Percentiles rank a stretch among this genome's conserved stretches.
Evolutionary conservation across 345 rosid genomes (phyloP).

Genomic region (Orychophragmus violaceus): DNA sequence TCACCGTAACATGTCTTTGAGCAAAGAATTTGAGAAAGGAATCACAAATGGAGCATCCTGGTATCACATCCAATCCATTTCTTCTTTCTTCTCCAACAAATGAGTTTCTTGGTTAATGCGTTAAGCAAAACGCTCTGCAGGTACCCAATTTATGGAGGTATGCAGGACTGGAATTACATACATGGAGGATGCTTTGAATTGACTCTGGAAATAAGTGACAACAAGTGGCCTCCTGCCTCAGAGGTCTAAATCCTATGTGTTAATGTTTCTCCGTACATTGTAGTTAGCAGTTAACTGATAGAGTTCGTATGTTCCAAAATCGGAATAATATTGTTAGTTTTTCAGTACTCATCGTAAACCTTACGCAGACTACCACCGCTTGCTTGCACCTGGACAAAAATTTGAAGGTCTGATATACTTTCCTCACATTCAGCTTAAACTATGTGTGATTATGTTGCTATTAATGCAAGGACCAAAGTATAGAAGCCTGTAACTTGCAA

Average conservation of each 20-base stretch:
- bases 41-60: conserved; percentile 94
- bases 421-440: background rate
- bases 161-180: conserved; percentile 99
- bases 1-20: conserved; percentile 87
- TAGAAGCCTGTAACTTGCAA: background rate
- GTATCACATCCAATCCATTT: conserved; percentile 34
- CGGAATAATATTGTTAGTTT: background rate
- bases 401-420: conserved; percentile 61
- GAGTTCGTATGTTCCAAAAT: background rate
- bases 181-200: conserved; percentile 91
- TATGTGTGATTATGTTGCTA: background rate
- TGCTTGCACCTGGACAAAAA: conserved; percentile 58
- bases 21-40: conserved; percentile 84
- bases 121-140: conserved; percentile 38
- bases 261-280: conserved; percentile 4
- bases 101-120: conserved; percentile 3
- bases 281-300: conserved; percentile 22
- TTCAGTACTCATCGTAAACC: background rate
- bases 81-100: background rate
- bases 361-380: conserved; percentile 73
- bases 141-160: conserved; percentile 98
- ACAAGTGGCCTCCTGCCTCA: conserved; percentile 83
- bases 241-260: conserved; percentile 49
- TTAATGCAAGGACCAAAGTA: background rate
- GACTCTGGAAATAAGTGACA: conserved; percentile 91